phyloP scores from a whole-genome alignment of 352 stramenopile species.

The Phytophthora sansomeana region DNA sequence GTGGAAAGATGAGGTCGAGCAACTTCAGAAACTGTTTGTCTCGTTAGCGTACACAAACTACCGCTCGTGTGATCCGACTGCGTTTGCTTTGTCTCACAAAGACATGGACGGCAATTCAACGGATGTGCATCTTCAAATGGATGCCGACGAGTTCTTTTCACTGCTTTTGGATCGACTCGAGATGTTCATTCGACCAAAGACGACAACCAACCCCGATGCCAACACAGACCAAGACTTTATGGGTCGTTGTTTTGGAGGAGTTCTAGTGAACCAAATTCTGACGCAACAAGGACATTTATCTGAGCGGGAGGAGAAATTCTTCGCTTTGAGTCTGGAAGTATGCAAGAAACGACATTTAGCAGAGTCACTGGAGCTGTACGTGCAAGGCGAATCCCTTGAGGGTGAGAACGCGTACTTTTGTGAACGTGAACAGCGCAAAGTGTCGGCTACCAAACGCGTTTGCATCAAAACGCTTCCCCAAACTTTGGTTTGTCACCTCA shows the following conservation, averaged over 20 bases:
- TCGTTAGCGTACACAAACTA: conserved; percentile 53
- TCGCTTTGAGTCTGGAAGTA: conserved; percentile 83
- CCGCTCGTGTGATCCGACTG: conserved; percentile 63
- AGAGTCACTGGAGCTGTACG: conserved; percentile 73
- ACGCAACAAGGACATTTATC: conserved; percentile 81
- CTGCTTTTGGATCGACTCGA: conserved; percentile 83
- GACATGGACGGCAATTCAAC: conserved; percentile 81
- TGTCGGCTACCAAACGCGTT: conserved; percentile 83
- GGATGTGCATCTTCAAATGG: conserved; percentile 81
- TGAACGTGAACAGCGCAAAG: conserved; percentile 71
- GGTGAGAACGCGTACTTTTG: conserved; percentile 87
- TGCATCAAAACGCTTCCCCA: conserved; percentile 81
- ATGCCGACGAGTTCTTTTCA: conserved; percentile 87
- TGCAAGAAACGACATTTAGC: conserved; percentile 70
- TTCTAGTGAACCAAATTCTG: conserved; percentile 87
- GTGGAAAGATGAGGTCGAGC: conserved; percentile 60
- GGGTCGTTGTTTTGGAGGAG: conserved; percentile 71
- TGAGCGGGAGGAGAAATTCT: conserved; percentile 87
- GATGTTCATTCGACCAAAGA: conserved; percentile 46
- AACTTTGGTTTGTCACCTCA: conserved; percentile 87
- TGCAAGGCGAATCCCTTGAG: conserved; percentile 77
- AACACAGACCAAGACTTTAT: conserved; percentile 44
- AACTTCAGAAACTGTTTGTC: conserved; percentile 81
- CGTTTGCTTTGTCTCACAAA: conserved; percentile 72
- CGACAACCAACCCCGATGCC: neutral